A percentile compares a stretch with the other conserved stretches of the same genome.
Evolutionary conservation across 2,329 filamentous ascomycete genomes (phyloP).

Genomic region (Amylocarpus encephaloides): DNA sequence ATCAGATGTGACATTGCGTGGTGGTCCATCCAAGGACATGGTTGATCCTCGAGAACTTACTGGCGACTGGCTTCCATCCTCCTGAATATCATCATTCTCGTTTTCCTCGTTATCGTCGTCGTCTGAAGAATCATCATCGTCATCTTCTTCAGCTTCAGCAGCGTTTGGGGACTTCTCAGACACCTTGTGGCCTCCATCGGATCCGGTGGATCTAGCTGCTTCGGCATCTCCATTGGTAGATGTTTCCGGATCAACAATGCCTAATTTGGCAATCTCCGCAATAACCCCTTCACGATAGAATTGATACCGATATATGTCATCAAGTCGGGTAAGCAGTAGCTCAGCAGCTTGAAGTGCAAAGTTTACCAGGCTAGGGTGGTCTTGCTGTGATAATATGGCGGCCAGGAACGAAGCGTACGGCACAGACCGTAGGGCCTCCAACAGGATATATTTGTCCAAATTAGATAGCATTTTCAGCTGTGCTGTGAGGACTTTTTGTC

Average conservation of each 20-base stretch:
- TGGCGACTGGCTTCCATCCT: slow-evolving; percentile 33
- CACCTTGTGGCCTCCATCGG: slow-evolving; percentile 28
- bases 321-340: slow-evolving; percentile 75
- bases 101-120: slow-evolving; percentile 47
- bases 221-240: slow-evolving; percentile 18
- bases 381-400: slow-evolving; percentile 90
- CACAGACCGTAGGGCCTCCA: slow-evolving; percentile 78
- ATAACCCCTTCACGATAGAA: slow-evolving; percentile 97
- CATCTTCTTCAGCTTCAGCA: slow-evolving; percentile 32
- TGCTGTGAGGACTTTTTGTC: slow-evolving; percentile 91
- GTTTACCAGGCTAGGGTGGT: slow-evolving; percentile 81
- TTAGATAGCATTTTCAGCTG: slow-evolving; percentile 98
- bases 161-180: slow-evolving; percentile 24
- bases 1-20: slow-evolving; percentile 42
- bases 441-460: slow-evolving; percentile 75
- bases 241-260: slow-evolving; percentile 36
- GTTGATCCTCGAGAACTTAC: slow-evolving; percentile 55
- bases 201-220: slow-evolving; percentile 28
- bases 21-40: slow-evolving; percentile 54
- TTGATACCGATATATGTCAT: slow-evolving; percentile 87
- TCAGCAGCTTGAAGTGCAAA: slow-evolving; percentile 85
- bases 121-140: slow-evolving; percentile 29
- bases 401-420: slow-evolving; percentile 95
- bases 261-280: slow-evolving; percentile 78
- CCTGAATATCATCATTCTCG: slow-evolving; percentile 47